Conservation (phyloP, 2,329 filamentous ascomycete species). For the Calonectria honghensis region DNA sequence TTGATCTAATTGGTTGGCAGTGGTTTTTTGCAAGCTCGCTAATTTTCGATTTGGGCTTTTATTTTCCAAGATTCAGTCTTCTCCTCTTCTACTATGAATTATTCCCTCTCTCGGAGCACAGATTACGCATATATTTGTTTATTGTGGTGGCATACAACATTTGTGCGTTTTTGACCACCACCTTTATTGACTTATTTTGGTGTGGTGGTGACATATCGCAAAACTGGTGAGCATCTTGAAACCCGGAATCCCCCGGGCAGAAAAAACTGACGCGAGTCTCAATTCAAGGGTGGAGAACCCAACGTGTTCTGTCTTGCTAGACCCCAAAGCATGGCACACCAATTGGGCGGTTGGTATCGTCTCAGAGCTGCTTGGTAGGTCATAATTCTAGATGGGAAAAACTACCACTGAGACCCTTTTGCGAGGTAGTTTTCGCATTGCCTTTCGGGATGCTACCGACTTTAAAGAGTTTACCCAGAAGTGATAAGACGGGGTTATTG, state of each 20-base stretch:
- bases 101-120: constrained; percentile 15
- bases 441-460: constrained; percentile 20
- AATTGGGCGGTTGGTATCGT: constrained; percentile 6
- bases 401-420: background rate
- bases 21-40: constrained; percentile 5
- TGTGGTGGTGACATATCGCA: background rate
- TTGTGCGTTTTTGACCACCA: background rate
- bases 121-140: constrained; percentile 7
- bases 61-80: constrained; percentile 6
- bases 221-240: background rate
- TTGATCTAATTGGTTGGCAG: background rate
- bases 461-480: background rate
- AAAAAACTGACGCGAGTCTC: background rate
- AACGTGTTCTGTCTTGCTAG: background rate
- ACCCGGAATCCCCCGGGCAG: background rate
- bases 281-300: background rate
- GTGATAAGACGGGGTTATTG: constrained; percentile 12
- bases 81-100: constrained; percentile 20
- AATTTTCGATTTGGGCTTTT: constrained; percentile 14
- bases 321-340: background rate
- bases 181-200: background rate
- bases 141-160: background rate
- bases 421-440: background rate
- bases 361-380: constrained; percentile 15
- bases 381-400: background rate